Evolutionary conservation across 2,329 filamentous ascomycete species (phyloP).

Genomic region (Microthyrium microscopicum): DNA sequence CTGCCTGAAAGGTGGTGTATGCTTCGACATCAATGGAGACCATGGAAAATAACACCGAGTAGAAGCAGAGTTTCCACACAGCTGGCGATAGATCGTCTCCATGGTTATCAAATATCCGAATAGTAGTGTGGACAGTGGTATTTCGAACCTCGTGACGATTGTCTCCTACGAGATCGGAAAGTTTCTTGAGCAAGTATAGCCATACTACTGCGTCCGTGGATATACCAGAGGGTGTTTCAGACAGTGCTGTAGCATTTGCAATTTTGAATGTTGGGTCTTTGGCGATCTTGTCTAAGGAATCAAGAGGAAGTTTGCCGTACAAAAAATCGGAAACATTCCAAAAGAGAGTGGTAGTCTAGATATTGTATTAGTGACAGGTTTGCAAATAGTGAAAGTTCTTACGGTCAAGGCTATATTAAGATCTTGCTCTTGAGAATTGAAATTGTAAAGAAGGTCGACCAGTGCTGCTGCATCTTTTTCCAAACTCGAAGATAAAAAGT

Average conservation of each 20-base stretch:
- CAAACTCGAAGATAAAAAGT: conserved; percentile 64
- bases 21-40: conserved; percentile 23
- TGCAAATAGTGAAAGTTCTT: conserved; percentile 17
- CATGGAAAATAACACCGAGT: conserved; percentile 64
- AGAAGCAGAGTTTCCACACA: conserved; percentile 71
- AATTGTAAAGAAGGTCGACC: conserved; percentile 75
- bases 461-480: conserved; percentile 59
- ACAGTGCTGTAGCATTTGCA: conserved; percentile 8
- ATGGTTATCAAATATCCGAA: conserved; percentile 84
- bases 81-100: conserved; percentile 61
- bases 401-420: conserved; percentile 89
- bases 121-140: conserved; percentile 80
- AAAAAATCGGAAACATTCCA: conserved; percentile 91
- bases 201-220: conserved; percentile 65
- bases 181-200: conserved; percentile 56
- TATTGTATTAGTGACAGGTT: neutral
- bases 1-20: neutral
- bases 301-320: conserved; percentile 25
- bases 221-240: too few relatives aligned
- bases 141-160: conserved; percentile 61
- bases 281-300: conserved; percentile 5
- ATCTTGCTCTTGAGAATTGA: conserved; percentile 78
- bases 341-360: conserved; percentile 76
- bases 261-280: conserved; percentile 8
- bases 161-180: conserved; percentile 57